These are phyloP conservation scores for Trichoderma koningii DNA, from an alignment of 2,329 filamentous ascomycete species.

Conservation along the genomic window DNA sequence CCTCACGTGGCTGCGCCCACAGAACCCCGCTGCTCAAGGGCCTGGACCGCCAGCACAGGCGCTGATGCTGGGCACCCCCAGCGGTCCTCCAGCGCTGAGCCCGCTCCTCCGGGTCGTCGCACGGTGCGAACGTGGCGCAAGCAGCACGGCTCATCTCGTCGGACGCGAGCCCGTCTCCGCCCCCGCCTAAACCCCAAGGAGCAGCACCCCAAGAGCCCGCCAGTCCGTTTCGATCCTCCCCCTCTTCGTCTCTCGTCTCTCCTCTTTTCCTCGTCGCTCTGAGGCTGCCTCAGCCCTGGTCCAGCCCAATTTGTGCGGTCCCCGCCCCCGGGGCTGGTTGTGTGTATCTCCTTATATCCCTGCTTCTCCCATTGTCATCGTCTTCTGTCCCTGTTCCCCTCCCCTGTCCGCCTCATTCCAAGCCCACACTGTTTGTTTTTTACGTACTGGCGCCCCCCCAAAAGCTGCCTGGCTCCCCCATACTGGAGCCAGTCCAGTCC, in stretches of 20 bases:
- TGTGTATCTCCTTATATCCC: too few relatives aligned
- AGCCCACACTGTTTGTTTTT: neutral
- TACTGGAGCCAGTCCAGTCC: too few relatives aligned
- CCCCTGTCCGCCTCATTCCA: slow-evolving; percentile 20
- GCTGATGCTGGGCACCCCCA: too few relatives aligned
- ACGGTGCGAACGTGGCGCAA: slow-evolving; percentile 1
- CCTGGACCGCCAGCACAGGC: too few relatives aligned
- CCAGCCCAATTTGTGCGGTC: slow-evolving; percentile 15
- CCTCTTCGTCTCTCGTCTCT: too few relatives aligned
- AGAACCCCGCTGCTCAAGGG: neutral
- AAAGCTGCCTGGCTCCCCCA: too few relatives aligned
- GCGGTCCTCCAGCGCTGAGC: too few relatives aligned
- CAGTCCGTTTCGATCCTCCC: slow-evolving; percentile 1
- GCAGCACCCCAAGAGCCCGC: neutral
- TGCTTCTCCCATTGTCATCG: too few relatives aligned
- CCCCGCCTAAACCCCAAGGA: slow-evolving; percentile 1
- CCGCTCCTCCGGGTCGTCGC: neutral
- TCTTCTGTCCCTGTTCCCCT: neutral
- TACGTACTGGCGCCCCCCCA: slow-evolving; percentile 16
- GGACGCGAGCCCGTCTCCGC: neutral
- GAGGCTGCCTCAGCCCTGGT: slow-evolving; percentile 17
- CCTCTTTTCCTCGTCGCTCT: too few relatives aligned
- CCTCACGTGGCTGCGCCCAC: neutral
- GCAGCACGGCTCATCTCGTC: neutral
- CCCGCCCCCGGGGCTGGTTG: neutral